These are phyloP conservation scores for Neovahlkampfia damariscottae DNA, from an alignment of 78 protist genomes.

Conservation along the genomic window DNA sequence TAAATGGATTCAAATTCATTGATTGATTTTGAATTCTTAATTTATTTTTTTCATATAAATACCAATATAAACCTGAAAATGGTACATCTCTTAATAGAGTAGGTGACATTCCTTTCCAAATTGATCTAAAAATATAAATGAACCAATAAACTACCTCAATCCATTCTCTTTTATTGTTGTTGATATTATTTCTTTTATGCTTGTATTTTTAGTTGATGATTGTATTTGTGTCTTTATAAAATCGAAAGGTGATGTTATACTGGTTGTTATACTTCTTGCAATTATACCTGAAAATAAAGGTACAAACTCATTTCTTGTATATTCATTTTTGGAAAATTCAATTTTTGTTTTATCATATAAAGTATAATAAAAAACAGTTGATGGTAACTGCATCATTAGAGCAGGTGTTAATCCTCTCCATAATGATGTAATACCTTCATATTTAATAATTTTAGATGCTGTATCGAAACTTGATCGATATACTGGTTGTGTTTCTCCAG, in stretches of 20 bases:
- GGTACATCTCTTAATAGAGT: slow-evolving; percentile 58
- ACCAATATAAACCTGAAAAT: slow-evolving; percentile 68
- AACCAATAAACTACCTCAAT: no score
- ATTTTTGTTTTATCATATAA: not conserved
- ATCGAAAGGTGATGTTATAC: slow-evolving; percentile 42
- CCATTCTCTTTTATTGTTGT: no score
- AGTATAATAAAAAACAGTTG: slow-evolving; percentile 1
- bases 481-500: no score
- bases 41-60: slow-evolving; percentile 25
- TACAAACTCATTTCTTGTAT: not conserved
- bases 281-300: slow-evolving; percentile 37
- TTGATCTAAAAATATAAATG: no score
- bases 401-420: slow-evolving; percentile 34
- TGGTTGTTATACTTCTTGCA: slow-evolving; percentile 36
- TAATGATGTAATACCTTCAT: slow-evolving; percentile 23
- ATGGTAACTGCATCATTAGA: slow-evolving; percentile 20
- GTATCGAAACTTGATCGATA: no score
- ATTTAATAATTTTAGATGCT: not conserved
- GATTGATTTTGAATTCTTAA: not conserved
- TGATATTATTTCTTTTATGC: not conserved
- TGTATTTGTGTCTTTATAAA: slow-evolving; percentile 48
- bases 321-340: not conserved
- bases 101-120: slow-evolving; percentile 62
- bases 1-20: slow-evolving; percentile 33
- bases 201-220: slow-evolving; percentile 22